phyloP scores from a whole-genome alignment of 106 monocot species.

The Vanilla planifolia region DNA sequence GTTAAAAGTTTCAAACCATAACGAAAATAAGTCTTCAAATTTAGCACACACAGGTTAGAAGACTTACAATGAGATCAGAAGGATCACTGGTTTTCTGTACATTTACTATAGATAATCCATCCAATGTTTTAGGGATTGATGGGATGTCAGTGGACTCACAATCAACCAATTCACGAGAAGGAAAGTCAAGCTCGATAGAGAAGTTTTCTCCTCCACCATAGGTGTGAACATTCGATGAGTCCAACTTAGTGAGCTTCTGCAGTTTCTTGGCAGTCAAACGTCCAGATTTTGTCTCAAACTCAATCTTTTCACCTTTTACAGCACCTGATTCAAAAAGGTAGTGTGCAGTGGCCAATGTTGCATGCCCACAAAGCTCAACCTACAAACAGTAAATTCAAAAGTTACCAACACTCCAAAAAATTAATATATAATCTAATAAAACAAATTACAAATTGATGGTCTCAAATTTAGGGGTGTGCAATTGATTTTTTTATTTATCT shows the following conservation, averaged over 20 bases:
- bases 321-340: conserved; percentile 52
- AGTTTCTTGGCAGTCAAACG: conserved; percentile 61
- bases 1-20: too few relatives aligned
- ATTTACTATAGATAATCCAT: conserved; percentile 34
- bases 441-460: too few relatives aligned
- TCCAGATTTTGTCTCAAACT: conserved; percentile 72
- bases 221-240: background rate
- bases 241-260: conserved; percentile 1
- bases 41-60: too few relatives aligned
- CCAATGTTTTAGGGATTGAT: conserved; percentile 48
- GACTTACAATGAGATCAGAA: conserved; percentile 32
- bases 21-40: too few relatives aligned
- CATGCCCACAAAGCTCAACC: conserved; percentile 92
- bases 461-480: too few relatives aligned
- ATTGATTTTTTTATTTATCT: too few relatives aligned
- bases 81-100: conserved; percentile 30
- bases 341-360: conserved; percentile 81
- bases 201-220: conserved; percentile 15
- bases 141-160: conserved; percentile 38
- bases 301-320: conserved; percentile 31
- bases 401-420: too few relatives aligned
- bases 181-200: conserved; percentile 80
- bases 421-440: too few relatives aligned
- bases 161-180: conserved; percentile 26
- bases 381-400: conserved; percentile 21